These are phyloP conservation scores for Boechera retrofracta DNA, from an alignment of 345 rosid genomes.

Conservation along the genomic window DNA sequence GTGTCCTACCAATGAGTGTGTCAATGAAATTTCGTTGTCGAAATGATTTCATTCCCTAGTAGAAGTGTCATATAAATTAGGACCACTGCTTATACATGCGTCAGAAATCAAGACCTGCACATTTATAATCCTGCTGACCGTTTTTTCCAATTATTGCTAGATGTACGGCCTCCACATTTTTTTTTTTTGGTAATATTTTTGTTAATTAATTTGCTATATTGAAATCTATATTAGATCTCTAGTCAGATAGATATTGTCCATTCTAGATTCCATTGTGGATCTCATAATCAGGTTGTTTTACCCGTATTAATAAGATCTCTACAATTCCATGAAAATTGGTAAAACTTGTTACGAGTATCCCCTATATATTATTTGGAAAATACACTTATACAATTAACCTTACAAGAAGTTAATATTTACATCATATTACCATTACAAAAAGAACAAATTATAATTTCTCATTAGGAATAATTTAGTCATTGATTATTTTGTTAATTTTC, in stretches of 20 bases:
- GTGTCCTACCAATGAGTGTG: slow-evolving; percentile 40
- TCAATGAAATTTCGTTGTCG: slow-evolving; percentile 43
- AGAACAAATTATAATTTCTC: too few relatives aligned
- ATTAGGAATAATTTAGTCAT: too few relatives aligned
- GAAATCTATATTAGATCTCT: slow-evolving; percentile 34
- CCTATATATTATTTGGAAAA: too few relatives aligned
- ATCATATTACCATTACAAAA: too few relatives aligned
- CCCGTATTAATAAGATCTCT: slow-evolving; percentile 17
- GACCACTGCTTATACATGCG: slow-evolving; percentile 57
- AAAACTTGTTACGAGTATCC: not conserved
- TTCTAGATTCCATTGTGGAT: slow-evolving; percentile 18
- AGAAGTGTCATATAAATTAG: slow-evolving; percentile 42
- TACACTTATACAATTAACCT: too few relatives aligned
- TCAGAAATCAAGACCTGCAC: slow-evolving; percentile 46
- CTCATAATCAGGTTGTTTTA: slow-evolving; percentile 2
- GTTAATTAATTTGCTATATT: slow-evolving; percentile 10
- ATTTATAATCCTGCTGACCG: slow-evolving; percentile 49
- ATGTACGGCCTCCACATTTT: slow-evolving; percentile 44
- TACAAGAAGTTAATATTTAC: too few relatives aligned
- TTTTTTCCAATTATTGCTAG: slow-evolving; percentile 45
- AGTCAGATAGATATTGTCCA: slow-evolving; percentile 26
- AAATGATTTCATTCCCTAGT: slow-evolving; percentile 50
- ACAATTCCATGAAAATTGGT: slow-evolving; percentile 1
- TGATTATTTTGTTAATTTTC: too few relatives aligned
- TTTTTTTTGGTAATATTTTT: slow-evolving; percentile 9